These are phyloP conservation scores for Tricholoma hemisulphureum DNA, from an alignment of 768 basidiomycete genomes.

Conservation along the genomic window DNA sequence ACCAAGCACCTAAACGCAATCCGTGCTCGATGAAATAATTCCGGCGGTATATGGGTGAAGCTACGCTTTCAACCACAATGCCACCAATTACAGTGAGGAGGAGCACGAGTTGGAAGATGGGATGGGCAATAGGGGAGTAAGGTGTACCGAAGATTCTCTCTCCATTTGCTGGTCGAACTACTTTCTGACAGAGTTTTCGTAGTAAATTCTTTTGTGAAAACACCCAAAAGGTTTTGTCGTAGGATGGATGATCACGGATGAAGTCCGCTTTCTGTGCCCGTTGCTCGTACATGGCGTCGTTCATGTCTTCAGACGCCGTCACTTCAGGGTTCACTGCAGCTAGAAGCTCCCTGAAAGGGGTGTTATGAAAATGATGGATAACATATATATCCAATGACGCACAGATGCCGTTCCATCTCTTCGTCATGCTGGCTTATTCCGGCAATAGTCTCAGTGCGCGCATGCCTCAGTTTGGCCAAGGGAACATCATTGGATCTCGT, in stretches of 20 bases:
- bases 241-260: slow-evolving; percentile 83
- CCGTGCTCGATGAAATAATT: slow-evolving; percentile 64
- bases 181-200: slow-evolving; percentile 74
- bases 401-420: slow-evolving; percentile 76
- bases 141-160: slow-evolving; percentile 85
- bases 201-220: slow-evolving; percentile 77
- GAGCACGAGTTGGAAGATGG: slow-evolving; percentile 72
- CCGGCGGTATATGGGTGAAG: slow-evolving; percentile 82
- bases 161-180: slow-evolving; percentile 80
- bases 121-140: slow-evolving; percentile 60
- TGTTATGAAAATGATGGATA: not conserved
- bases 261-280: slow-evolving; percentile 81
- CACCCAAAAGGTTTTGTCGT: slow-evolving; percentile 88
- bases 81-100: slow-evolving; percentile 77
- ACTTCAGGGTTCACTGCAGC: slow-evolving; percentile 60
- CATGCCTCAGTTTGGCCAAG: slow-evolving; percentile 52
- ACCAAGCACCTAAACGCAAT: slow-evolving; percentile 73
- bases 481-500: slow-evolving; percentile 54
- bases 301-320: slow-evolving; percentile 47
- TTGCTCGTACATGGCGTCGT: slow-evolving; percentile 66
- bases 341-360: slow-evolving; percentile 57
- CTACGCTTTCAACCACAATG: slow-evolving; percentile 77
- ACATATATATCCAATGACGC: slow-evolving; percentile 24
- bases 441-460: slow-evolving; percentile 30
- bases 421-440: slow-evolving; percentile 33